Conservation (phyloP, 2,329 filamentous ascomycete species). For the Chaetothyriales sp. region DNA sequence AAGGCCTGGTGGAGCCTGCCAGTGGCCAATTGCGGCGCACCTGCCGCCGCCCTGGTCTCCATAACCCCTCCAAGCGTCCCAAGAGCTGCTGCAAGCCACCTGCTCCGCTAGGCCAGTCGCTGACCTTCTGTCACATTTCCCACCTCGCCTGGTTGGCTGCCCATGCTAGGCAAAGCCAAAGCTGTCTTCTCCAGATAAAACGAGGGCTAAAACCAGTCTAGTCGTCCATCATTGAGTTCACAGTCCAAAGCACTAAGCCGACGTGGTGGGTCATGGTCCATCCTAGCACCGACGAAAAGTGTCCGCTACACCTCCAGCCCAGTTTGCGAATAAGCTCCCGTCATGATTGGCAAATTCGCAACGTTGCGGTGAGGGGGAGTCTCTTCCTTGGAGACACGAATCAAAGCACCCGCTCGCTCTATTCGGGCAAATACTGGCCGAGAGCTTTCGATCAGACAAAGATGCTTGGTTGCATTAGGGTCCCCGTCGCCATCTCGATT, state of each 20-base stretch:
- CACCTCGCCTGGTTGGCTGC: background rate
- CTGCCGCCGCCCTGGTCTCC: background rate
- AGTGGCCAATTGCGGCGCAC: background rate
- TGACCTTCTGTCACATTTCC: background rate
- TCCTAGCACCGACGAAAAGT: background rate
- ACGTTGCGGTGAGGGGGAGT: background rate
- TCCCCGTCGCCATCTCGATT: background rate
- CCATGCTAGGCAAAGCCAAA: background rate
- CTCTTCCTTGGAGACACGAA: background rate
- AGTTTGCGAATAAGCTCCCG: background rate
- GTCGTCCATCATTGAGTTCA: background rate
- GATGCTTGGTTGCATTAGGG: background rate
- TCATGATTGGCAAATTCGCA: background rate
- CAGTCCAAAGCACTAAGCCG: background rate
- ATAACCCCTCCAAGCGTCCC: no score
- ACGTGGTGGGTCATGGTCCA: background rate
- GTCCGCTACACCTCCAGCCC: background rate
- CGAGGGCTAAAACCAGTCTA: background rate
- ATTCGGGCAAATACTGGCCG: background rate
- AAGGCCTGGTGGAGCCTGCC: background rate
- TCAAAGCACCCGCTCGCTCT: background rate
- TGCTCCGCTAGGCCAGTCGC: background rate
- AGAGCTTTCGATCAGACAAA: background rate
- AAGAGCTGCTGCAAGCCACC: background rate
- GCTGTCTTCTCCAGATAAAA: background rate